Conservation (phyloP, 2,329 filamentous ascomycete genomes). For the Graphiopsis chlorocephala region DNA sequence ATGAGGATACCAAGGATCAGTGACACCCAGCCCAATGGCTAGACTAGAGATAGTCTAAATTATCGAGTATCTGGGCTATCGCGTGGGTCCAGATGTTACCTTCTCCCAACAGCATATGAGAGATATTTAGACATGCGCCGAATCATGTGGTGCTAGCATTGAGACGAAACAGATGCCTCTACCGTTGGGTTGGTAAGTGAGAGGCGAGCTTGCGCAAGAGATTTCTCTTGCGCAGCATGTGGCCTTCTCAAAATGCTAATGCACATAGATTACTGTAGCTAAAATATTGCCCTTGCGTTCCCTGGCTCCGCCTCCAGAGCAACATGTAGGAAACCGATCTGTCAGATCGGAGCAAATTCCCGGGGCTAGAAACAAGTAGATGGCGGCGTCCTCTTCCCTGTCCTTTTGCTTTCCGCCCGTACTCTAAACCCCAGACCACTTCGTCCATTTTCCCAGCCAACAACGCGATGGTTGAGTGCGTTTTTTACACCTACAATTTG, state of each 20-base stretch:
- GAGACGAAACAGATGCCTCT: neutral
- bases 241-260: neutral
- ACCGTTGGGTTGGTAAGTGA: neutral
- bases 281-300: neutral
- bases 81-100: neutral
- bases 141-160: neutral
- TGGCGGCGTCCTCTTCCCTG: neutral
- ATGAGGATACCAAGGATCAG: neutral
- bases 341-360: neutral
- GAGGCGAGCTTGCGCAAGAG: neutral
- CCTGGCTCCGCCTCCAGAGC: neutral
- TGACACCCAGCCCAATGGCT: neutral
- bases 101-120: neutral
- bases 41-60: neutral
- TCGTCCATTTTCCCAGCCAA: neutral
- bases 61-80: neutral
- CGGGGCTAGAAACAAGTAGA: neutral
- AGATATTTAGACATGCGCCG: neutral
- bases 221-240: neutral
- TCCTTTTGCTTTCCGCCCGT: neutral
- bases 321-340: neutral
- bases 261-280: neutral
- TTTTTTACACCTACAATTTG: neutral
- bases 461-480: neutral
- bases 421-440: neutral